Base-by-base conservation (phyloP, 208 protist genomes). In the Endotrypanum monterogeii region DNA sequence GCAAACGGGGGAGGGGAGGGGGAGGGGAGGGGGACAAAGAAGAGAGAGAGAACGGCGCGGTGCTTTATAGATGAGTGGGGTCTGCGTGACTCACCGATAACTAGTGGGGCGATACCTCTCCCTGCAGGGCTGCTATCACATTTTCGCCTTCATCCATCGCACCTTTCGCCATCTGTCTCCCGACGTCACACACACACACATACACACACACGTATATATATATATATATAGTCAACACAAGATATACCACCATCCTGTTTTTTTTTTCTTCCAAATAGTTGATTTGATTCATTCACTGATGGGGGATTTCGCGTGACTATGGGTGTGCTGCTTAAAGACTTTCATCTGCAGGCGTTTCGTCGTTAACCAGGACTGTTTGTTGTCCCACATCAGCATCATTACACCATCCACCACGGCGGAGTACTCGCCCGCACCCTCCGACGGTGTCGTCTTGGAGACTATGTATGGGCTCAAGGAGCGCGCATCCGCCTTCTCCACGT, bases 311-410 rank as follows among this genome's bases (percentile, higher is more conserved):
- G 44, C 51, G 30, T 0, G 35, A 39, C 30, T 16, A 50, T 76
- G 50, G n/a, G n/a, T 56, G 0, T 66, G 18, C 58, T 80, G 66
- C 83, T 90, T 90, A 70, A 84, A 88, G 14, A 90, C 74, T n/a
- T 72, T 71, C 76, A 85, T 82, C 72, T 92, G 89, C 0, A 92
- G 60, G 41, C 73, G 77, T 54, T 85, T 85, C 30, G 75, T 44
- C 20, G 73, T 78, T 56, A 84, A 70, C 83, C 85, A 92, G 30
- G 85, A 65, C 32, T 71, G 54, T 25, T 75, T 87, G 75, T 90
- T 94, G 63, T 85, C 79, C 83, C 86, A 89, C 18, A 83, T 25
- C 8, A 92, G 74, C 4, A 84, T 52, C 51, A 89, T 63, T 23
- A 61, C 77, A 12, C 85, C 89, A 25, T 75, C 78, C 57, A 80